Conservation (phyloP, 257 asterid species). For the Solanum chilense region DNA sequence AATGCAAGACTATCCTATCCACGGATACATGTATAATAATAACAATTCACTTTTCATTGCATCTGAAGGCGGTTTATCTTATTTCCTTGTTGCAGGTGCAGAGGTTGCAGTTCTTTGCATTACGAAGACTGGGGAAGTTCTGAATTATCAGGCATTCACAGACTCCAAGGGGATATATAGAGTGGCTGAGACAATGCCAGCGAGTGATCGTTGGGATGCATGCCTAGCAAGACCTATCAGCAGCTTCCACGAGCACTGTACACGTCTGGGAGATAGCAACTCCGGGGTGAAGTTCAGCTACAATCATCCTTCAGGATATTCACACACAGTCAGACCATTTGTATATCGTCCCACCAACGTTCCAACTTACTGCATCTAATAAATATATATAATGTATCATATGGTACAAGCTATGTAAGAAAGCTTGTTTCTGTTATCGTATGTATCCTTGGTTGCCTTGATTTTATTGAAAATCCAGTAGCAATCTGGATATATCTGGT, state of each 20-base stretch:
- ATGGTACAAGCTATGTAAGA: background rate
- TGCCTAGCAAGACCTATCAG: conserved; percentile 87
- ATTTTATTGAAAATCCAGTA: background rate
- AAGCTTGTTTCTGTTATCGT: background rate
- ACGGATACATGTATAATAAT: background rate
- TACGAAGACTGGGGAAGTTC: conserved; percentile 84
- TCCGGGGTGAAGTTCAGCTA: conserved; percentile 70
- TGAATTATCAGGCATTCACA: conserved; percentile 90
- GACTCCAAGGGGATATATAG: conserved; percentile 57
- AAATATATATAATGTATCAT: background rate
- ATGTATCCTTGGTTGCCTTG: background rate
- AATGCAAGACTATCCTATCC: background rate
- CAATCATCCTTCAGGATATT: conserved; percentile 63
- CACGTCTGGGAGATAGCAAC: conserved; percentile 40
- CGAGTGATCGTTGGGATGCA: conserved; percentile 85
- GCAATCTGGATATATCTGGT: background rate
- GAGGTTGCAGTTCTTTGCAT: conserved; percentile 98
- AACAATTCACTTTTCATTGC: background rate
- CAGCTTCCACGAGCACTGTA: conserved; percentile 78
- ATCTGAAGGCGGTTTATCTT: background rate
- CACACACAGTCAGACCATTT: conserved; percentile 66
- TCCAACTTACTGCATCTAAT: conserved; percentile 62
- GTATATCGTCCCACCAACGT: conserved; percentile 53
- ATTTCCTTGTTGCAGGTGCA: conserved; percentile 49
- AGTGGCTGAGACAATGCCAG: conserved; percentile 96